These are phyloP conservation scores for Beauveria rudraprayagi DNA, from an alignment of 2,329 filamentous ascomycete species.

Conservation along the genomic window DNA sequence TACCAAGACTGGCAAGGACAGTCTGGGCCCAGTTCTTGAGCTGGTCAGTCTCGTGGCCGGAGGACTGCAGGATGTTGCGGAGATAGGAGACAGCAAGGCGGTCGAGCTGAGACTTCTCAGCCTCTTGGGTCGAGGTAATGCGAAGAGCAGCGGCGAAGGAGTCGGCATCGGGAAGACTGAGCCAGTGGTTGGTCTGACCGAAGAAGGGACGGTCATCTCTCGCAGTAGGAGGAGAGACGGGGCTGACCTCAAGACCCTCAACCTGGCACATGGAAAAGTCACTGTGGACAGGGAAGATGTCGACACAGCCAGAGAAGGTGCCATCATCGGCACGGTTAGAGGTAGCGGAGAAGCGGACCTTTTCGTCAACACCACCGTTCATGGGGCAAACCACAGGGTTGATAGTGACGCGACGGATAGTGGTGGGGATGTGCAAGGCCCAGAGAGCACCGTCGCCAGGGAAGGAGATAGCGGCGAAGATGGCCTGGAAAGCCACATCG, in stretches of 20 bases:
- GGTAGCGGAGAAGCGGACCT: constrained; percentile 9
- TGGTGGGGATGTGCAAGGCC: constrained; percentile 23
- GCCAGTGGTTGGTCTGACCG: constrained; percentile 9
- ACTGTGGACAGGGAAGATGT: constrained; percentile 8
- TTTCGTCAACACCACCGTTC: constrained; percentile 7
- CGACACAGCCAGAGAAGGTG: constrained; percentile 9
- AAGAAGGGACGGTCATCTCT: constrained; percentile 11
- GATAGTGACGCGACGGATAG: constrained; percentile 17
- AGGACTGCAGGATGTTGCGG: constrained; percentile 8
- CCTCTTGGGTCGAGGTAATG: constrained; percentile 4
- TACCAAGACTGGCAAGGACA: constrained; percentile 5
- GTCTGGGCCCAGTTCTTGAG: constrained; percentile 11
- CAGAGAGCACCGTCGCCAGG: constrained; percentile 27
- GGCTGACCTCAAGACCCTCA: constrained; percentile 11
- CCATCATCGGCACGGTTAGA: constrained; percentile 9
- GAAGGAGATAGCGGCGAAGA: constrained; percentile 24
- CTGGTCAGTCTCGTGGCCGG: constrained; percentile 9
- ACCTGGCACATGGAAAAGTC: constrained; percentile 7
- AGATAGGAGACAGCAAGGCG: constrained; percentile 9
- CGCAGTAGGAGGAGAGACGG: constrained; percentile 8
- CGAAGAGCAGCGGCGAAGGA: constrained; percentile 3
- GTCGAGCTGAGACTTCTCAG: constrained; percentile 9
- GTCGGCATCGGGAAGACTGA: constrained; percentile 8
- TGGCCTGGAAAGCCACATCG: constrained; percentile 28
- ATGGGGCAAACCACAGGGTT: constrained; percentile 10